Evolutionary conservation across 805 yeast genomes (phyloP).

Genomic region (Candida sanyiensis): DNA sequence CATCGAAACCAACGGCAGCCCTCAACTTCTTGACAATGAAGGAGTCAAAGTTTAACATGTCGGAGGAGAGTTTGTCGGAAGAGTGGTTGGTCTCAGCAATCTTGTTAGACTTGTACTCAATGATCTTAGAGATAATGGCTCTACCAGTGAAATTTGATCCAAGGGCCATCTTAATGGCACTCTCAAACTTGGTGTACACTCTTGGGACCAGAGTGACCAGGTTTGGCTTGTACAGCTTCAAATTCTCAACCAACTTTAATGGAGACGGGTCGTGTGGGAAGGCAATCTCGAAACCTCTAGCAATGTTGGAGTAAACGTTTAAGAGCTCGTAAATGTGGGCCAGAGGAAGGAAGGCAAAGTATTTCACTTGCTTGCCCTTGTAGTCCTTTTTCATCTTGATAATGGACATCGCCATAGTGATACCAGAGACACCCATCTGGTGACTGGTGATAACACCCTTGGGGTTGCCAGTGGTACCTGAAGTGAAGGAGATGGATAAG

Average conservation of each 20-base stretch:
- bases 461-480: conserved; percentile 61
- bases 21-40: conserved; percentile 26
- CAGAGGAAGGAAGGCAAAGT: conserved; percentile 43
- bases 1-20: conserved; percentile 35
- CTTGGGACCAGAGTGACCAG: conserved; percentile 48
- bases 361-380: conserved; percentile 26
- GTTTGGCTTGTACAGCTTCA: conserved; percentile 41
- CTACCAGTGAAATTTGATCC: conserved; percentile 10
- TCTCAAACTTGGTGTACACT: conserved; percentile 46
- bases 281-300: conserved; percentile 35
- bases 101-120: conserved; percentile 8
- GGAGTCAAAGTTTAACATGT: conserved; percentile 27
- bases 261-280: conserved; percentile 41
- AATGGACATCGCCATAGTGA: conserved; percentile 24
- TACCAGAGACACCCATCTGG: conserved; percentile 35
- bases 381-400: conserved; percentile 18
- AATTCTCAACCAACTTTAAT: conserved; percentile 44
- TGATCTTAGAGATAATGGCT: conserved; percentile 6
- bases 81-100: conserved; percentile 9
- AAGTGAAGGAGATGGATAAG: conserved; percentile 51
- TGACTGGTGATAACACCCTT: conserved; percentile 54
- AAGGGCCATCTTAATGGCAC: conserved; percentile 39
- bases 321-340: conserved; percentile 51
- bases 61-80: conserved; percentile 6
- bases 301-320: conserved; percentile 36